Evolutionary conservation across 2,329 filamentous ascomycete genomes (phyloP).

Genomic region (Scleromitrula shiraiana): DNA sequence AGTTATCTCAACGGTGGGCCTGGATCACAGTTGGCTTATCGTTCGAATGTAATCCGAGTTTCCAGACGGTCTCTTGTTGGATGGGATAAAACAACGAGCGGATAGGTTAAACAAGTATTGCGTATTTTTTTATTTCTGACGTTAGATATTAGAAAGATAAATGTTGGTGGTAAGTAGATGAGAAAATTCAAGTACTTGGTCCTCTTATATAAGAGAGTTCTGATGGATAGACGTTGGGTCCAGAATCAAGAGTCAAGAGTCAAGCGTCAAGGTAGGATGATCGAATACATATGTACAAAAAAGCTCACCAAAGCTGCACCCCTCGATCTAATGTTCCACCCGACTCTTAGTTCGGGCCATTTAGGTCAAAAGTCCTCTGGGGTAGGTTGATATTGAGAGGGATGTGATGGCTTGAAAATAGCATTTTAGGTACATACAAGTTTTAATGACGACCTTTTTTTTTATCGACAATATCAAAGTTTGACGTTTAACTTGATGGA

Average conservation of each 20-base stretch:
- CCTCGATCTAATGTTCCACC: slow-evolving; percentile 22
- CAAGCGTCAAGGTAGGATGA: slow-evolving; percentile 12
- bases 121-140: background rate
- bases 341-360: slow-evolving; percentile 20
- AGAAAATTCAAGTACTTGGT: background rate
- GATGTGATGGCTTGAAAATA: background rate
- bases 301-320: slow-evolving; percentile 10
- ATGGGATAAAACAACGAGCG: background rate
- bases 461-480: background rate
- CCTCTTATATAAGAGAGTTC: background rate
- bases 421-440: no score
- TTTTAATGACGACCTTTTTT: background rate
- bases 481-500: slow-evolving; percentile 1
- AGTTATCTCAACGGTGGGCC: background rate
- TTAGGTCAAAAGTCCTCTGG: slow-evolving; percentile 10
- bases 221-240: slow-evolving; percentile 13
- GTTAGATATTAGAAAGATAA: background rate
- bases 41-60: slow-evolving; percentile 1
- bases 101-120: background rate
- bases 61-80: background rate
- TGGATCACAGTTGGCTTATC: slow-evolving; percentile 2
- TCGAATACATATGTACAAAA: slow-evolving; percentile 22
- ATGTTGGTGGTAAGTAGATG: background rate
- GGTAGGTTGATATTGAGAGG: slow-evolving; percentile 11
- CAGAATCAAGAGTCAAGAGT: no score